Base-by-base conservation (phyloP, 192 early-diverging fungal species). In the Phycomyces blakesleeanus region DNA sequence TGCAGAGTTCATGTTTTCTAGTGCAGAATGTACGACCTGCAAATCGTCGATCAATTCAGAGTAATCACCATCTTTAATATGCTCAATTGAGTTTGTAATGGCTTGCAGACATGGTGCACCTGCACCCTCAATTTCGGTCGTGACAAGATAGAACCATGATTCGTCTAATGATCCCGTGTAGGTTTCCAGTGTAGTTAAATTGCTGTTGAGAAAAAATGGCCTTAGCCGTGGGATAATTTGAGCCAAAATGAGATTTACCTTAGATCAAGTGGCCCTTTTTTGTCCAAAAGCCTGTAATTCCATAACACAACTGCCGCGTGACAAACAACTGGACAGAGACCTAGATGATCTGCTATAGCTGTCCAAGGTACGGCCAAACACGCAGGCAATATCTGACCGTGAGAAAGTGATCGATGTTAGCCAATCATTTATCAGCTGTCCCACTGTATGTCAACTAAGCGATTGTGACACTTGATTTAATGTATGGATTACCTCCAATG, bases 121-220 rank as follows among this genome's bases (percentile, higher is more conserved):
- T 15, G 80, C 81, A 14, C 88, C 83, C 62, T 98, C 96, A 55
- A 94, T 95, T 1, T 88, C 91, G 1, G 89, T 86, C 10, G 93
- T 91, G 53, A 96, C 86, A 26, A 98, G 81, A 78, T 95, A 96
- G 70, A 98, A 98, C 96, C 96, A 98, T 4, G 89, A 86, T 82
- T 98, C 95, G 73, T 98, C 96, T 55, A 87, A 81, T 27, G 85
- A 84, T 14, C 94, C 93, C 5, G 91, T 87, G 61, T 94, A 94
- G 9, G 91, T 95, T 53, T 89, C 80, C 61, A 94, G 68, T 0
- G 90, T 87, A 12, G 89, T 78, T 15, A 98, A 66, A 77, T 98
- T 98, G 67, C 81, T 85, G 41, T 55, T 29, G 9, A n/a, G 1
- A n/a, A 18, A 24, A 21, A 15, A 11, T 55, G 49, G 11, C 3